Conservation (phyloP, 441 rosid genomes). For the Euphorbia schlechtendalii region DNA sequence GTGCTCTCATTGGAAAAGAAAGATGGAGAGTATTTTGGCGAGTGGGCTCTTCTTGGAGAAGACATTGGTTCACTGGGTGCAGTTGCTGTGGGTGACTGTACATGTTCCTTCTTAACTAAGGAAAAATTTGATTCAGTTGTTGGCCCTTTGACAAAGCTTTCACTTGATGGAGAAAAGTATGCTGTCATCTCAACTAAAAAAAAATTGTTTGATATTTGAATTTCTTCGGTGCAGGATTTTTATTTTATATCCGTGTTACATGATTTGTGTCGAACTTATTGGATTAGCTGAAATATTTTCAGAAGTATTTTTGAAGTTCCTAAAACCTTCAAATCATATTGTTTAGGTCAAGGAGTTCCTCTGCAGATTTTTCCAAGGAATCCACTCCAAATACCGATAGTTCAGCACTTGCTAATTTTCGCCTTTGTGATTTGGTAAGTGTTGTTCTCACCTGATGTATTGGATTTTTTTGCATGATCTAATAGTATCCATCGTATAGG, state of each 20-base stretch:
- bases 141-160: constrained; percentile 68
- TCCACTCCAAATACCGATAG: constrained; percentile 40
- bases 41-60: constrained; percentile 94
- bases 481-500: constrained; percentile 36
- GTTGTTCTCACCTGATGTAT: constrained; percentile 18
- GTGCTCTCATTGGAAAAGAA: constrained; percentile 61
- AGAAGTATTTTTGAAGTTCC: too few species aligned
- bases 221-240: neutral
- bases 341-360: constrained; percentile 54
- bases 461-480: constrained; percentile 12
- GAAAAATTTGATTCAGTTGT: constrained; percentile 79
- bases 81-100: constrained; percentile 77
- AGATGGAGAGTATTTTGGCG: constrained; percentile 95
- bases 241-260: neutral
- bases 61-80: constrained; percentile 56
- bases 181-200: constrained; percentile 19
- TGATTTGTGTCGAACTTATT: neutral
- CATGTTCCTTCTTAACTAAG: constrained; percentile 75
- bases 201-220: constrained; percentile 11
- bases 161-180: constrained; percentile 63
- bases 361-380: constrained; percentile 46
- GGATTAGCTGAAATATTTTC: neutral
- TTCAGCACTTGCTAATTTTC: constrained; percentile 42
- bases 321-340: constrained; percentile 17
- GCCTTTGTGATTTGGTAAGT: constrained; percentile 66